Conservation (phyloP, 140 eudicot genomes). For the Flaveria floridana region DNA sequence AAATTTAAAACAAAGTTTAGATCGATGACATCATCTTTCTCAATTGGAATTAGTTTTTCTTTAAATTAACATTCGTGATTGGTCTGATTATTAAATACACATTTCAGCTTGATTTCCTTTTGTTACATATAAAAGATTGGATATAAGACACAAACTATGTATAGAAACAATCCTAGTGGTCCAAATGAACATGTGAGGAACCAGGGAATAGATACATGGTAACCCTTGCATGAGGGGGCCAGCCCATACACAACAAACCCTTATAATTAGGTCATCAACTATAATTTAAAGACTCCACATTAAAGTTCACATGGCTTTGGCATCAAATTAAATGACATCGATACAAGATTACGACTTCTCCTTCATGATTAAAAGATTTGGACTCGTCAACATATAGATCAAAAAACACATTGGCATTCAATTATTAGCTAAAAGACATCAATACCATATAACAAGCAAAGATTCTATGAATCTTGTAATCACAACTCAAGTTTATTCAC, state of each 20-base stretch:
- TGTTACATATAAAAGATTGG: background rate
- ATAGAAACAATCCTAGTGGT: background rate
- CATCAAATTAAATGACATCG: background rate
- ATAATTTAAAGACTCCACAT: slow-evolving; percentile 5
- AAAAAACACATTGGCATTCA: background rate
- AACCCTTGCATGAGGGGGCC: background rate
- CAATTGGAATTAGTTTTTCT: background rate
- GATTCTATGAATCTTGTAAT: slow-evolving; percentile 2
- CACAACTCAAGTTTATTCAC: background rate
- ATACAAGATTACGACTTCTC: background rate
- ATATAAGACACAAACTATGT: background rate
- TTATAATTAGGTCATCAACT: slow-evolving; percentile 6
- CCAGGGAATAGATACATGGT: background rate
- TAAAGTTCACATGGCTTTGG: slow-evolving; percentile 20
- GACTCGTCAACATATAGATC: background rate
- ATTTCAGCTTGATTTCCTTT: slow-evolving; percentile 1
- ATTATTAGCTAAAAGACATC: background rate
- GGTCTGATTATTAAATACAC: background rate
- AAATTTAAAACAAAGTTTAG: background rate
- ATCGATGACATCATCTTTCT: background rate
- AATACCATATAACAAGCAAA: background rate
- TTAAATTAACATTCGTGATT: background rate
- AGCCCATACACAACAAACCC: background rate
- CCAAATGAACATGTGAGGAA: slow-evolving; percentile 6
- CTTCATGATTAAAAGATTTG: slow-evolving; percentile 2